Percentiles rank a stretch among this genome's conserved stretches.
phyloP scores from a whole-genome alignment of 2,329 filamentous ascomycete species.

The Thielaviopsis musarum region DNA sequence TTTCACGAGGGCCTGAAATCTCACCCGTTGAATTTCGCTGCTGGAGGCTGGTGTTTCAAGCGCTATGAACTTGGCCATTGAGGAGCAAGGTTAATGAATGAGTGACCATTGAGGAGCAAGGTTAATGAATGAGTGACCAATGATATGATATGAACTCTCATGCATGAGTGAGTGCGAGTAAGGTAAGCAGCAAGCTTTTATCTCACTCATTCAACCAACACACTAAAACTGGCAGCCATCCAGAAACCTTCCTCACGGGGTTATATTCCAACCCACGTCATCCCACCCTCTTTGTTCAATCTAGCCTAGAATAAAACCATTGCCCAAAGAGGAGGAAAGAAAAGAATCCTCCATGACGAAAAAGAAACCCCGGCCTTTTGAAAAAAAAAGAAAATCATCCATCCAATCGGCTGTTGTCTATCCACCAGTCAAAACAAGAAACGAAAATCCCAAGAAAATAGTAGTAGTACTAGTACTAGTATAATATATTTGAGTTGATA shows the following conservation, averaged over 20 bases:
- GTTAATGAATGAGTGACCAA: too few relatives aligned
- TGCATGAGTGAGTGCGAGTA: neutral
- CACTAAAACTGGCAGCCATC: neutral
- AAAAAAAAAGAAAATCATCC: too few relatives aligned
- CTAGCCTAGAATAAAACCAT: neutral
- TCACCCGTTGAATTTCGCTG: too few relatives aligned
- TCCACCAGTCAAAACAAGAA: too few relatives aligned
- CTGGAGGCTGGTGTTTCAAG: neutral
- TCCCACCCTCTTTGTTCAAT: neutral
- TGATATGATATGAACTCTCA: neutral
- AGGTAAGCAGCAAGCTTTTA: too few relatives aligned
- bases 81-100: neutral
- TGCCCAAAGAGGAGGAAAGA: too few relatives aligned
- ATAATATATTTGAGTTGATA: too few relatives aligned
- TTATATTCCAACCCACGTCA: neutral
- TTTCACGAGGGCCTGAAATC: neutral
- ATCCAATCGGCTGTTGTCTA: too few relatives aligned
- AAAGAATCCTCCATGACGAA: too few relatives aligned
- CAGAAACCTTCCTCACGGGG: constrained; percentile 1
- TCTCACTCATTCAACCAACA: neutral
- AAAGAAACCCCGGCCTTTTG: too few relatives aligned
- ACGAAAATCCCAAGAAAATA: too few relatives aligned
- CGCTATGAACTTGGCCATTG: neutral
- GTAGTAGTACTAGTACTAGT: too few relatives aligned
- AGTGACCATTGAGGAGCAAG: neutral